phyloP scores from a whole-genome alignment of 495 filamentous ascomycete species.

The Hyaloscypha hepaticicola region DNA sequence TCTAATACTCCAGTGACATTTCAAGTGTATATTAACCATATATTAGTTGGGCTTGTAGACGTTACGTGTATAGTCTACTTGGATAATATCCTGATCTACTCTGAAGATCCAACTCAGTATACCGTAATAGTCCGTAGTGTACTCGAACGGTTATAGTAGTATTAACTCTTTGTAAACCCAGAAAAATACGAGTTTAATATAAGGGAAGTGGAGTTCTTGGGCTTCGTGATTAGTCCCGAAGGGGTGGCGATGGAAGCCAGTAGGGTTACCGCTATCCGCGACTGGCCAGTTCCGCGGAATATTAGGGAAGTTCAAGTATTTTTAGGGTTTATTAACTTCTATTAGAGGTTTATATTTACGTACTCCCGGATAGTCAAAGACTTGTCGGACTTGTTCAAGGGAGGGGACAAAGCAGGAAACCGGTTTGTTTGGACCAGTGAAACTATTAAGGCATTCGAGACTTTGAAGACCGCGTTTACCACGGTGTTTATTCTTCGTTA shows the following conservation, averaged over 20 bases:
- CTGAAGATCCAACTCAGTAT: slow-evolving; percentile 3
- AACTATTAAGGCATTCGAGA: background rate
- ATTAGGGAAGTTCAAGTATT: too few relatives aligned
- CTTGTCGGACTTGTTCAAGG: background rate
- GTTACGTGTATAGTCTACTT: slow-evolving; percentile 33
- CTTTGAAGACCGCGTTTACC: background rate
- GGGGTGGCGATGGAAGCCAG: too few relatives aligned
- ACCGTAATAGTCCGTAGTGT: slow-evolving; percentile 7
- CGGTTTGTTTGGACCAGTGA: background rate
- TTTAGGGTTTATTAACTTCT: slow-evolving; percentile 27
- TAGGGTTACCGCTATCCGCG: too few relatives aligned
- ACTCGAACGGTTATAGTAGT: slow-evolving; percentile 1
- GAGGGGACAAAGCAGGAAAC: background rate
- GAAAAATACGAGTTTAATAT: background rate
- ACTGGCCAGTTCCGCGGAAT: too few relatives aligned
- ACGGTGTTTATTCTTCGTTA: background rate
- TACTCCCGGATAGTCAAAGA: slow-evolving; percentile 5
- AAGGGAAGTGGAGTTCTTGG: too few relatives aligned
- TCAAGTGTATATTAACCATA: slow-evolving; percentile 33
- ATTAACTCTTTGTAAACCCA: background rate
- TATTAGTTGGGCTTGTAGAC: slow-evolving; percentile 26
- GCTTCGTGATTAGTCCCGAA: too few relatives aligned
- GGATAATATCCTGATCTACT: slow-evolving; percentile 38
- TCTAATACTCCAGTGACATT: slow-evolving; percentile 34
- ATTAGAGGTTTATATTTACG: slow-evolving; percentile 17